Base-by-base conservation (phyloP, 2,329 filamentous ascomycete species). In the Exophiala spinifera region DNA sequence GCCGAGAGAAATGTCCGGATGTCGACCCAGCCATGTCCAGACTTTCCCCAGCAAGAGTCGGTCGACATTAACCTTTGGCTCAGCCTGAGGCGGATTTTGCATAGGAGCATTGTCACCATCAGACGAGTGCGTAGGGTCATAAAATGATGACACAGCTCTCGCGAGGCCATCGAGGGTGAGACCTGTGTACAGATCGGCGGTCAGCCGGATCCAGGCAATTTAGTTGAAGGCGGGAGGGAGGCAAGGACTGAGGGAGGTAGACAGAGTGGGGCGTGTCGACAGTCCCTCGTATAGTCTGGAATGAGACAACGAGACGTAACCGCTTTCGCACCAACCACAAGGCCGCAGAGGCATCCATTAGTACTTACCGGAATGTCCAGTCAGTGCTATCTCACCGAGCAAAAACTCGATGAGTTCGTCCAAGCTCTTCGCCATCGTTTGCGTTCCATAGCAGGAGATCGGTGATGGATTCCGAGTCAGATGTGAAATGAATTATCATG, bases 351-450 rank as follows among this genome's bases (percentile, higher is more conserved):
- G 44, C 51, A 59, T 60, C 57, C 40, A 17, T 25, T 15, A 53
- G 39, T 49, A 73, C 79, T 64, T 72, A 84, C 82, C 83, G 74
- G 77, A 72, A 49, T 75, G 74, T 60, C 82, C 81, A 61, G 76
- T 76, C 44, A 84, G 73, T 20, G 82, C 82, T 66, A 85, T 77
- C 67, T 83, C 78, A 56, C 78, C 76, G 45, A 85, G 71, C 52
- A 85, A 65, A 68, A 76, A 79, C 64, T 83, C 76, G 57, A 85
- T 74, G 60, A 86, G 69, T 46, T 78, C 74, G 65, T 82, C 81
- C 56, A 83, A 71, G 51, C 77, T 78, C 55, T 69, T 72, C 49
- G 71, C 73, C 77, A 79, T 79, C 49, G 46, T 65, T 54, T 58
- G 14, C 15, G n/a, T 45, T 36, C 56, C 59, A 59, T 61, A 33